Conservation (phyloP, 768 basidiomycete species). For the Rubroboletus satanas region DNA sequence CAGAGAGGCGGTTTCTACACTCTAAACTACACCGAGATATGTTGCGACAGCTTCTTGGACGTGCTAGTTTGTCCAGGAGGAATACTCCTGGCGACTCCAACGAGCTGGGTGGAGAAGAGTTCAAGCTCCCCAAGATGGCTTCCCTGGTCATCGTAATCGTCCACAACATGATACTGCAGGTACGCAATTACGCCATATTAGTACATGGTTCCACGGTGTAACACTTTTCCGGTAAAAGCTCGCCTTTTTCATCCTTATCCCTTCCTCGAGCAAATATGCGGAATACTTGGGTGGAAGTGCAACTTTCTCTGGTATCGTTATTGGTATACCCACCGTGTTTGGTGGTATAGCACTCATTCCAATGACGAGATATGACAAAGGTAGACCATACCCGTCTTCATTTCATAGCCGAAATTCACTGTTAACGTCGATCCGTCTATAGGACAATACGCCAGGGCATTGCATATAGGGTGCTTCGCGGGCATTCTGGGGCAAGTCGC, state of each 20-base stretch:
- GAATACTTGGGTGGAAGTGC: slow-evolving; percentile 59
- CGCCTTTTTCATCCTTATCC: slow-evolving; percentile 67
- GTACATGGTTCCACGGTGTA: neutral
- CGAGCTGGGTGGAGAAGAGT: slow-evolving; percentile 30
- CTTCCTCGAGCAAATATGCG: slow-evolving; percentile 62
- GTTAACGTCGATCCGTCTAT: neutral
- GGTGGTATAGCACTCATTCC: slow-evolving; percentile 57
- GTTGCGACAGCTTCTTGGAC: slow-evolving; percentile 4
- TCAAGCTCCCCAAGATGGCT: slow-evolving; percentile 45
- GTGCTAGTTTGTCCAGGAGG: neutral
- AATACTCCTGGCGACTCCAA: slow-evolving; percentile 9
- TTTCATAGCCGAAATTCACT: neutral
- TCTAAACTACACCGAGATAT: neutral
- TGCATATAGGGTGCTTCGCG: slow-evolving; percentile 51
- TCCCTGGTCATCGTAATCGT: slow-evolving; percentile 45
- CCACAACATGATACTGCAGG: slow-evolving; percentile 45
- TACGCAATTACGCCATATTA: slow-evolving; percentile 14
- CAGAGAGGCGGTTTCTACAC: neutral
- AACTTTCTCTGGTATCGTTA: slow-evolving; percentile 64
- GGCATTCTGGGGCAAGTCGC: slow-evolving; percentile 55
- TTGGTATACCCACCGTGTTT: slow-evolving; percentile 64
- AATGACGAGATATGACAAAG: slow-evolving; percentile 52
- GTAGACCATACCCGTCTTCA: slow-evolving; percentile 28
- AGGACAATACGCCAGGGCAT: slow-evolving; percentile 55
- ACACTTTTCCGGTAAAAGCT: slow-evolving; percentile 35